Base-by-base conservation (phyloP, 768 basidiomycete genomes). In the Piloderma croceum region DNA sequence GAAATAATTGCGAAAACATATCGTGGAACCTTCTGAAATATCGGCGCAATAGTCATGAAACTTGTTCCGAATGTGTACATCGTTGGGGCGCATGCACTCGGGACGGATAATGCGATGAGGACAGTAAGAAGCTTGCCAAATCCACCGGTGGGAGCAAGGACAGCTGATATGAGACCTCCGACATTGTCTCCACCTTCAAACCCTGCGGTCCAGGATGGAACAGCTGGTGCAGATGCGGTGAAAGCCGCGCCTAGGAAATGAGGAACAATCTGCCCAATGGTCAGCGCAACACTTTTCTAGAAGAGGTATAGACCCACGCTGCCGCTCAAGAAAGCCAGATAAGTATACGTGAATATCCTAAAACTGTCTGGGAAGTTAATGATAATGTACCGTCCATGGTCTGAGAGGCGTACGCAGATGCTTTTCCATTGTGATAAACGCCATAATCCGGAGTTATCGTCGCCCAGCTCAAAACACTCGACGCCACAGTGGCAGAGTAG, bases 11-110 rank as follows among this genome's bases (percentile, higher is more conserved):
- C n/a, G 6, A 23, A 9, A 41, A 32, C 20, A 6, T 18, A 24
- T 27, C 18, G 40, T 18, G 36, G 36, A 15, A 4, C n/a, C 5
- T 12, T 24, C 21, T 6, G 5, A 18, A 17, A 6, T 3, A 24
- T 12, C 29, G 15, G 6, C 21, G 3, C 5, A 36, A 31, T 3
- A 15, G n/a, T n/a, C n/a, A n/a, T n/a, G n/a, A n/a, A n/a, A n/a
- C n/a, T n/a, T n/a, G n/a, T n/a, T 1, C 80, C 76, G 43, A 83
- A 74, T 32, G 83, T 86, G 59, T 96, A 96, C 45, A 90, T 79
- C 5, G 86, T 84, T 3, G 81, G 77, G 1, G 87, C 84, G 34
- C 87, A 82, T 61, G 90, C 92, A 3, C 77, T 84, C 2, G 80
- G 78, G 10, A 89, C 78, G 43, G 80, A 81, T 22, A 92, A 62